A percentile compares a stretch with the other conserved stretches of the same genome.
Conservation (phyloP, 148 eudicot species). For the Tetragonia tetragonoides region DNA sequence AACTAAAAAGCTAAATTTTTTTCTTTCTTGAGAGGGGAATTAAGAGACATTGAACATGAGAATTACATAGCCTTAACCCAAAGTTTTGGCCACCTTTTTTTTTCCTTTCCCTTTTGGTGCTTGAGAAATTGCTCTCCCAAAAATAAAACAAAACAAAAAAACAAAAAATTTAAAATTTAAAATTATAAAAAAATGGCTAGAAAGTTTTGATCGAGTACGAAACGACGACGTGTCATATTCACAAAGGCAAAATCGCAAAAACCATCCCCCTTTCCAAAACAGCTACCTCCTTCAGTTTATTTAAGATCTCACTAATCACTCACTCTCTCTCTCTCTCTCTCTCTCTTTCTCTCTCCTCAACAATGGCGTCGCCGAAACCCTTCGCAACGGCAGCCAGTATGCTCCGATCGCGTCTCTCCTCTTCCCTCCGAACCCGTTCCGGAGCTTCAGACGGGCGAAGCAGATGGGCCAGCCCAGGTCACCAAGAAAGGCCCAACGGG, state of each 20-base stretch:
- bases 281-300: background rate
- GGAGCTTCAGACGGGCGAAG: slow-evolving; percentile 45
- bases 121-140: too few species aligned
- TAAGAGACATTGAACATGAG: too few species aligned
- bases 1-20: too few species aligned
- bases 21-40: too few species aligned
- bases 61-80: too few species aligned
- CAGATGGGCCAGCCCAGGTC: slow-evolving; percentile 83
- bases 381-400: slow-evolving; percentile 22
- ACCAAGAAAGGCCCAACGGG: slow-evolving; percentile 93
- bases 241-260: background rate
- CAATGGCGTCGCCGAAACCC: slow-evolving; percentile 22
- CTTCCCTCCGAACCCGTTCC: slow-evolving; percentile 50
- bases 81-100: too few species aligned
- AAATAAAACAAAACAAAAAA: too few species aligned
- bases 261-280: background rate
- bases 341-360: slow-evolving; percentile 3
- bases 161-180: too few species aligned
- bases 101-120: too few species aligned
- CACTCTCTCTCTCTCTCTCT: background rate
- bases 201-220: too few species aligned
- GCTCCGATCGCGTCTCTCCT: slow-evolving; percentile 43
- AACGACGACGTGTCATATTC: too few species aligned
- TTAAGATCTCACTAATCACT: background rate
- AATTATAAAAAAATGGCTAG: too few species aligned